Conservation (phyloP, 352 stramenopile species). For the Aphanomyces stellatus region DNA sequence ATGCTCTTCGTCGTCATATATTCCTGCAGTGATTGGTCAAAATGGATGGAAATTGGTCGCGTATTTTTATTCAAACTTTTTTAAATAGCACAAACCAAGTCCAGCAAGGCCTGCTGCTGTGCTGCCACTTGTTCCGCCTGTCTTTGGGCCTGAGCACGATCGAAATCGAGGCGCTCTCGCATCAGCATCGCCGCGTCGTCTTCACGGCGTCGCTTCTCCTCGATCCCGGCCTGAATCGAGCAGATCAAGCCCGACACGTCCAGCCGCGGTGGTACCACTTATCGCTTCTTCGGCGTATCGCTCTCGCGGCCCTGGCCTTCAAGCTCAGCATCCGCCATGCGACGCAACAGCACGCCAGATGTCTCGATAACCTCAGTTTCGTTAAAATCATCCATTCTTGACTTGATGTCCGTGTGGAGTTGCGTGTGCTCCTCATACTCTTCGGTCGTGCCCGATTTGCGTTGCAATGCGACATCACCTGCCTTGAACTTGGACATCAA, state of each 20-base stretch:
- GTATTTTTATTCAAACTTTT: background rate
- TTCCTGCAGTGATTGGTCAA: no score
- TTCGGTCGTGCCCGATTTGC: slow-evolving; percentile 1
- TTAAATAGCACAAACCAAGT: background rate
- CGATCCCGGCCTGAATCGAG: background rate
- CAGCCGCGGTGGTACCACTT: background rate
- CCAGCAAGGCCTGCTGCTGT: background rate
- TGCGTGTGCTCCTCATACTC: slow-evolving; percentile 4
- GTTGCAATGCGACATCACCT: background rate
- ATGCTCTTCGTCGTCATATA: no score
- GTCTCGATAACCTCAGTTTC: background rate
- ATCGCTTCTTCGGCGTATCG: background rate
- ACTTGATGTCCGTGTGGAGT: background rate
- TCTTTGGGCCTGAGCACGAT: background rate
- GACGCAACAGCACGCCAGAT: background rate
- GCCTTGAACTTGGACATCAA: background rate
- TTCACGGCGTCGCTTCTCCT: background rate
- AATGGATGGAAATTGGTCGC: no score
- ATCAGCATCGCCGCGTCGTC: background rate
- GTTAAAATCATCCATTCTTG: background rate
- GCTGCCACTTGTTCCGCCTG: background rate
- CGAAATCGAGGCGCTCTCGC: background rate
- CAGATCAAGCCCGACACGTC: background rate
- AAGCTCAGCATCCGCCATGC: background rate
- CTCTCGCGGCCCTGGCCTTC: background rate